phyloP scores from a whole-genome alignment of 768 basidiomycete genomes.

The Lactifluus subvellereus region DNA sequence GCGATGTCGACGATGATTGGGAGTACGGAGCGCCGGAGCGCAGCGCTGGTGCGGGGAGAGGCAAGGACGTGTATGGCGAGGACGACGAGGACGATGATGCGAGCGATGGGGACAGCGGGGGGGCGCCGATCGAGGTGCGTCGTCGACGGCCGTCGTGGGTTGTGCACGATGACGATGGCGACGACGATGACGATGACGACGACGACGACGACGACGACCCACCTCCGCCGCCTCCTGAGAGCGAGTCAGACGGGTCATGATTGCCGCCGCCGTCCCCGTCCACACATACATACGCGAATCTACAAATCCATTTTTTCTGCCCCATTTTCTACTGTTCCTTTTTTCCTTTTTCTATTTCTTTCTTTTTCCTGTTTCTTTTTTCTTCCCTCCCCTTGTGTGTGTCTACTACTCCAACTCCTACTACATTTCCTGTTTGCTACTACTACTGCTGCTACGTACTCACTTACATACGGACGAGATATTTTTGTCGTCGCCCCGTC shows the following conservation, averaged over 20 bases:
- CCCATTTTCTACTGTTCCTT: neutral
- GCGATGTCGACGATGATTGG: neutral
- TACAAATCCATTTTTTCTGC: neutral
- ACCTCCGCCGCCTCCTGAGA: neutral
- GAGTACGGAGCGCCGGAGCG: neutral
- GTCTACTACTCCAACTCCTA: neutral
- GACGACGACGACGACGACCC: neutral
- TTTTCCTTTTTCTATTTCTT: neutral
- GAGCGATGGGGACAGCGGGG: slow-evolving; percentile 4
- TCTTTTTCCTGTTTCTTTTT: neutral
- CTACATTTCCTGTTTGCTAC: neutral
- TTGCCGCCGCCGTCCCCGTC: no score
- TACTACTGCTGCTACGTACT: slow-evolving; percentile 2
- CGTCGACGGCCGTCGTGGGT: slow-evolving; percentile 20
- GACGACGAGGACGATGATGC: neutral
- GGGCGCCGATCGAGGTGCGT: slow-evolving; percentile 22
- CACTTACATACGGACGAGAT: neutral
- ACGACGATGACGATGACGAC: neutral
- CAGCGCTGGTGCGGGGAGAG: neutral
- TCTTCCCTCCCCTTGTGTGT: neutral
- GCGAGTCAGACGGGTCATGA: neutral
- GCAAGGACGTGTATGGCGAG: neutral
- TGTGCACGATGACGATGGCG: slow-evolving; percentile 8
- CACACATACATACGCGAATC: neutral
- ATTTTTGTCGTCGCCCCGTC: neutral